These are phyloP conservation scores for Phytophthora cactorum DNA, from an alignment of 352 stramenopile species.

Conservation along the genomic window DNA sequence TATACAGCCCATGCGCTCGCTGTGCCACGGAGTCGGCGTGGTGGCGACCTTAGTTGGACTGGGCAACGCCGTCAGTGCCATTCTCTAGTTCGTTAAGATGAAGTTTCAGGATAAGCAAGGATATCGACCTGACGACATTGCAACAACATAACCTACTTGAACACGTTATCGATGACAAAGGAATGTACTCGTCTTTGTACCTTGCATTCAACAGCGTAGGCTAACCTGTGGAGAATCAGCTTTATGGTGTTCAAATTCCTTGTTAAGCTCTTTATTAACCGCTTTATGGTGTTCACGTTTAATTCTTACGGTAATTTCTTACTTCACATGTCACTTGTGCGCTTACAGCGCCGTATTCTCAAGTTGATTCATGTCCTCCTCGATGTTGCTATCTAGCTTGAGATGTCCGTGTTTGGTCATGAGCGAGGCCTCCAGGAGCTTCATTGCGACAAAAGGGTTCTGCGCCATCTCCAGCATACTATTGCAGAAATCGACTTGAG, in stretches of 20 bases:
- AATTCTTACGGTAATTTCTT: slow-evolving; percentile 7
- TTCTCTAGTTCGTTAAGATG: slow-evolving; percentile 17
- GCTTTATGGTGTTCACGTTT: neutral
- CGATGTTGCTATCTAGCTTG: slow-evolving; percentile 44
- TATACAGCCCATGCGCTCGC: slow-evolving; percentile 46
- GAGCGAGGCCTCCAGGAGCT: slow-evolving; percentile 54
- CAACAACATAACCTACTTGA: neutral
- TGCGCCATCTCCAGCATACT: slow-evolving; percentile 59
- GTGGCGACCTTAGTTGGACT: slow-evolving; percentile 25
- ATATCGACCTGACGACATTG: neutral
- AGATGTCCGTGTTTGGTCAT: slow-evolving; percentile 71
- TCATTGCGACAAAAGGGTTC: slow-evolving; percentile 59
- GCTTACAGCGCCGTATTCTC: slow-evolving; percentile 39
- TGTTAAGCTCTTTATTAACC: no score
- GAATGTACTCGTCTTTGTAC: no score
- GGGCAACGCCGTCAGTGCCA: slow-evolving; percentile 31
- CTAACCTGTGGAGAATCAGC: no score
- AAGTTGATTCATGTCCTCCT: slow-evolving; percentile 50
- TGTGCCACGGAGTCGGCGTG: slow-evolving; percentile 35
- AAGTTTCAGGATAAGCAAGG: neutral
- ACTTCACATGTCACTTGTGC: neutral
- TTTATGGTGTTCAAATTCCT: no score
- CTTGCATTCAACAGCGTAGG: no score
- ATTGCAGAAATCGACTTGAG: slow-evolving; percentile 52
- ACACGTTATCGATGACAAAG: slow-evolving; percentile 1